phyloP scores from a whole-genome alignment of 2,329 filamentous ascomycete genomes.

The Alternaria conjuncta region DNA sequence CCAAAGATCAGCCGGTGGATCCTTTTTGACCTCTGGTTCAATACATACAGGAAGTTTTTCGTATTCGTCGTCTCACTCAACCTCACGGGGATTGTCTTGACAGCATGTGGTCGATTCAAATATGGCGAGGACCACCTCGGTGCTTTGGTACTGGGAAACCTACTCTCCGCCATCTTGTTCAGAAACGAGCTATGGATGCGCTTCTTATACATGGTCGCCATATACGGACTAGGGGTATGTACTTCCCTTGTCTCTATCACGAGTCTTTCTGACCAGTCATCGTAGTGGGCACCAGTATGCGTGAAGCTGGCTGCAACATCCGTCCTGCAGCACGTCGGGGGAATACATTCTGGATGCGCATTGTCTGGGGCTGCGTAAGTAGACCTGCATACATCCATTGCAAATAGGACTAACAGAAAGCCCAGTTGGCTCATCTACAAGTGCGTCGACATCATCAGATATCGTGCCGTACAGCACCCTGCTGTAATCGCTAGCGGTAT shows the following conservation, averaged over 20 bases:
- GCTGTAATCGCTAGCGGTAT: constrained; percentile 43
- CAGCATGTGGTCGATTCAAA: constrained; percentile 33
- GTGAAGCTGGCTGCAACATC: constrained; percentile 42
- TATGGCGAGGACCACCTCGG: constrained; percentile 45
- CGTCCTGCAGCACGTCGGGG: constrained; percentile 42
- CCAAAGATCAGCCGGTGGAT: constrained; percentile 39
- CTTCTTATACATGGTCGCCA: constrained; percentile 40
- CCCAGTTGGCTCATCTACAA: constrained; percentile 45
- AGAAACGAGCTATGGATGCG: constrained; percentile 45
- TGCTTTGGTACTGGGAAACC: constrained; percentile 42
- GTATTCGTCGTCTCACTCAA: constrained; percentile 41
- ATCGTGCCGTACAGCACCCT: constrained; percentile 40
- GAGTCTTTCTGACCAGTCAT: constrained; percentile 2
- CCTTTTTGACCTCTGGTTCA: constrained; percentile 43
- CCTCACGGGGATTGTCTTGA: constrained; percentile 37
- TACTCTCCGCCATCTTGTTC: constrained; percentile 40
- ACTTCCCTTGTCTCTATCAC: not conserved
- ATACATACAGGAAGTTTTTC: constrained; percentile 47
- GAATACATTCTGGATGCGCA: constrained; percentile 46
- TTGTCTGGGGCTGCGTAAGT: constrained; percentile 43
- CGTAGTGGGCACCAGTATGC: constrained; percentile 41
- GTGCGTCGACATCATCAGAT: constrained; percentile 43
- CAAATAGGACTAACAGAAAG: constrained; percentile 11
- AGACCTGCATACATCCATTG: not conserved
- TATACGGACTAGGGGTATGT: constrained; percentile 39